Conservation (phyloP, 2,329 filamentous ascomycete genomes). For the Alternaria ventricosa region DNA sequence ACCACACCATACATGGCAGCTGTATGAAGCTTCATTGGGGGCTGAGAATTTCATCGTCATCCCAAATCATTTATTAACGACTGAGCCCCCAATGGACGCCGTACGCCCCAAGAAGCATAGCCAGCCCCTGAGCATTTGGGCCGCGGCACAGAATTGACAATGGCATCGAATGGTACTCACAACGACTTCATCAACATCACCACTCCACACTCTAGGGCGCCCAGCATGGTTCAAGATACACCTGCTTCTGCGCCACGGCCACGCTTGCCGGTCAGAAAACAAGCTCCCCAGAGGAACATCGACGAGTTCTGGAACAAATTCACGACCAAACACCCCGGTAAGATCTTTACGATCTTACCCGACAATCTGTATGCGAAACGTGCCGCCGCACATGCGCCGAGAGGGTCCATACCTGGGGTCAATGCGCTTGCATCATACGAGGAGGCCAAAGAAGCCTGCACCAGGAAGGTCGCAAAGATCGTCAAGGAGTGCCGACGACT, state of each 20-base stretch:
- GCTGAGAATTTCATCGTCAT: constrained; percentile 33
- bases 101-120: constrained; percentile 19
- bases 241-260: constrained; percentile 23
- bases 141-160: constrained; percentile 31
- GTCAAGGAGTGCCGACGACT: constrained; percentile 71
- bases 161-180: constrained; percentile 46
- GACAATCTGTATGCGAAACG: constrained; percentile 69
- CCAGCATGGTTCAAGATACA: constrained; percentile 44
- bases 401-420: constrained; percentile 64
- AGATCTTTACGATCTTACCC: constrained; percentile 74
- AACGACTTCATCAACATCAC: constrained; percentile 47
- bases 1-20: constrained; percentile 29
- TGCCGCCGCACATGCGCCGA: constrained; percentile 63
- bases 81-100: constrained; percentile 37
- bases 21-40: constrained; percentile 37
- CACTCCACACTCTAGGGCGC: constrained; percentile 44
- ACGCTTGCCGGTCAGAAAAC: constrained; percentile 51
- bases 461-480: constrained; percentile 64
- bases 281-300: constrained; percentile 70
- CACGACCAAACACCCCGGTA: constrained; percentile 72
- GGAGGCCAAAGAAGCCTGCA: constrained; percentile 72
- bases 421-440: constrained; percentile 73
- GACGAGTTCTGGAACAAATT: constrained; percentile 77
- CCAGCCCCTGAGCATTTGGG: constrained; percentile 24
- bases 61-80: constrained; percentile 32